These are phyloP conservation scores for Xylaria sp. DNA, from an alignment of 2,329 filamentous ascomycete genomes.

Conservation along the genomic window DNA sequence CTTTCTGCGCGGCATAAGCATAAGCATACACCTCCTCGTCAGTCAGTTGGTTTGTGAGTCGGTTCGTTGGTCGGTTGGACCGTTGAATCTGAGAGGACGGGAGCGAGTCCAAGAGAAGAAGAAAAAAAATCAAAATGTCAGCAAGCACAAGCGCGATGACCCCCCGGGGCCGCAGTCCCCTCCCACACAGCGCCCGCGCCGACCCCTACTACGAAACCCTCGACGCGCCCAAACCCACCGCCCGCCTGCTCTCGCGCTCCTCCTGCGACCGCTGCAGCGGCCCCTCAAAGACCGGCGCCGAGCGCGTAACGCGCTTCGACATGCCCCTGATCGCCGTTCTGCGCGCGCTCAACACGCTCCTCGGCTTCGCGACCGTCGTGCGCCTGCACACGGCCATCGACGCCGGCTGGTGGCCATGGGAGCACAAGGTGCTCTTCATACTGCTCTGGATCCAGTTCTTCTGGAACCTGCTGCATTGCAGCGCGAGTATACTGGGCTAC, in stretches of 20 bases:
- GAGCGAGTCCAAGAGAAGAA: not conserved
- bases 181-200: not conserved
- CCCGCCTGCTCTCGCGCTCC: not conserved
- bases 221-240: not conserved
- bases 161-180: conserved; percentile 3
- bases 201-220: not conserved
- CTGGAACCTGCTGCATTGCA: conserved; percentile 25
- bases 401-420: conserved; percentile 27
- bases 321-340: conserved; percentile 26
- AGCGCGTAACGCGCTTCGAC: conserved; percentile 17
- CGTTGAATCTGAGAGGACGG: not conserved
- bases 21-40: not conserved
- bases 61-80: not conserved
- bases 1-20: not conserved
- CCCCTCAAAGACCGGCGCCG: not conserved
- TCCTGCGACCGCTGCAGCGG: conserved; percentile 1
- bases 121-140: not conserved
- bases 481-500: conserved; percentile 24
- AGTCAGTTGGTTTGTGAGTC: not conserved
- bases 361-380: conserved; percentile 24
- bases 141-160: not conserved
- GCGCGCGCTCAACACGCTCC: conserved; percentile 22
- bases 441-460: conserved; percentile 25
- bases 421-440: conserved; percentile 27
- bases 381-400: conserved; percentile 26